phyloP scores from a whole-genome alignment of 345 rosid species.

The Pistacia vera region DNA sequence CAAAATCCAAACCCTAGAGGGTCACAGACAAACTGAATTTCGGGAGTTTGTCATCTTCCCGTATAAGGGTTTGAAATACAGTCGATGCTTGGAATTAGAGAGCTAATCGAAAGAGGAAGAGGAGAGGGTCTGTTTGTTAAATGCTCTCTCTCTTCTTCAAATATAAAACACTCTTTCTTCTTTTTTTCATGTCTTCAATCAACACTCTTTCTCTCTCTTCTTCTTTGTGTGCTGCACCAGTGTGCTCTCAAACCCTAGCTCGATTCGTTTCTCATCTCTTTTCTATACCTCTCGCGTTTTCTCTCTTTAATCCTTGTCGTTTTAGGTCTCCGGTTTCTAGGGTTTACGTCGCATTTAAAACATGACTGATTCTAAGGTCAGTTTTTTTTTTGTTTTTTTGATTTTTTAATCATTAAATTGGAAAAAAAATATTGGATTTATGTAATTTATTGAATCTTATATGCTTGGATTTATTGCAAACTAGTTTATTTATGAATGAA shows the following conservation, averaged over 20 bases:
- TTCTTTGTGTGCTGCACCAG: slow-evolving; percentile 44
- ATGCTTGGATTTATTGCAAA: too few relatives aligned
- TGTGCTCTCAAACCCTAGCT: slow-evolving; percentile 58
- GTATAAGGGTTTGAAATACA: neutral
- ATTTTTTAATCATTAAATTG: neutral
- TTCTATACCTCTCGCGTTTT: slow-evolving; percentile 26
- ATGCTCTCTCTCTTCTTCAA: slow-evolving; percentile 48
- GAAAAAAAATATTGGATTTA: too few relatives aligned
- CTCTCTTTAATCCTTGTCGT: slow-evolving; percentile 23
- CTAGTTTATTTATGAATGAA: neutral
- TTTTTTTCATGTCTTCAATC: slow-evolving; percentile 84
- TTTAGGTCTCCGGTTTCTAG: slow-evolving; percentile 21
- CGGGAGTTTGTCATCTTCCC: neutral
- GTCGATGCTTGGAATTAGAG: slow-evolving; percentile 53
- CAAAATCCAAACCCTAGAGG: neutral
- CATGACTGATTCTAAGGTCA: slow-evolving; percentile 83
- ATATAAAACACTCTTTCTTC: slow-evolving; percentile 19
- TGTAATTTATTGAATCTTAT: neutral
- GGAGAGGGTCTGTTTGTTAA: slow-evolving; percentile 47
- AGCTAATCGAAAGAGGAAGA: slow-evolving; percentile 30
- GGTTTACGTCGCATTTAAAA: slow-evolving; percentile 20
- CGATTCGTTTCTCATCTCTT: slow-evolving; percentile 23
- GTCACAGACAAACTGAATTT: neutral
- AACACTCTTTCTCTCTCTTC: slow-evolving; percentile 31
- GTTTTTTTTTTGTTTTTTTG: neutral